A percentile compares a stretch with the other conserved stretches of the same genome.
phyloP scores from a whole-genome alignment of 805 yeast species.

The Candida vaughaniae region DNA sequence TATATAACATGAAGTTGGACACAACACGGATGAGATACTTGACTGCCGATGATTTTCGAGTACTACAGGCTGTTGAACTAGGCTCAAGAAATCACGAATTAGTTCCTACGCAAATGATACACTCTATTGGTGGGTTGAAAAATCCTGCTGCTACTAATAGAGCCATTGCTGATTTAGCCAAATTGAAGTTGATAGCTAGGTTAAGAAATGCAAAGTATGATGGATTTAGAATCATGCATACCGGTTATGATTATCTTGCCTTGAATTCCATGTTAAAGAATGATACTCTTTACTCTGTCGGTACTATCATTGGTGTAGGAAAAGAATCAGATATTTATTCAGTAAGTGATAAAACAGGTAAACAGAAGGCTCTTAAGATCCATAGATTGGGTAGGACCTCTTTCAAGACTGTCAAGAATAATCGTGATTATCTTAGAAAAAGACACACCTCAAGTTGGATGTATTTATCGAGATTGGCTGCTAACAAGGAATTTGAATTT shows the following conservation, averaged over 20 bases:
- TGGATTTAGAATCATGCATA: constrained; percentile 85
- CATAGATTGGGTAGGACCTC: constrained; percentile 94
- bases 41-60: constrained; percentile 86
- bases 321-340: constrained; percentile 95
- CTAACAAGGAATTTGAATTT: constrained; percentile 87
- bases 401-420: constrained; percentile 87
- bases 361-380: constrained; percentile 73
- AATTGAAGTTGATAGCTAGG: constrained; percentile 71
- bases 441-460: constrained; percentile 86
- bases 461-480: constrained; percentile 86
- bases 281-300: constrained; percentile 72
- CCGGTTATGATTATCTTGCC: constrained; percentile 91
- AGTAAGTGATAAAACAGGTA: constrained; percentile 65
- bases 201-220: constrained; percentile 92
- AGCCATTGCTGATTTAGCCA: constrained; percentile 83
- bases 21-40: constrained; percentile 91
- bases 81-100: constrained; percentile 93
- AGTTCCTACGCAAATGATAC: constrained; percentile 86
- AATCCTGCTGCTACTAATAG: constrained; percentile 75
- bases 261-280: constrained; percentile 78
- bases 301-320: constrained; percentile 91
- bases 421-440: constrained; percentile 83
- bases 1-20: constrained; percentile 75
- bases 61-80: constrained; percentile 82
- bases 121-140: constrained; percentile 73